Conservation (phyloP, 1,284 basidiomycete genomes). For the Cutaneotrichosporon sp. region DNA sequence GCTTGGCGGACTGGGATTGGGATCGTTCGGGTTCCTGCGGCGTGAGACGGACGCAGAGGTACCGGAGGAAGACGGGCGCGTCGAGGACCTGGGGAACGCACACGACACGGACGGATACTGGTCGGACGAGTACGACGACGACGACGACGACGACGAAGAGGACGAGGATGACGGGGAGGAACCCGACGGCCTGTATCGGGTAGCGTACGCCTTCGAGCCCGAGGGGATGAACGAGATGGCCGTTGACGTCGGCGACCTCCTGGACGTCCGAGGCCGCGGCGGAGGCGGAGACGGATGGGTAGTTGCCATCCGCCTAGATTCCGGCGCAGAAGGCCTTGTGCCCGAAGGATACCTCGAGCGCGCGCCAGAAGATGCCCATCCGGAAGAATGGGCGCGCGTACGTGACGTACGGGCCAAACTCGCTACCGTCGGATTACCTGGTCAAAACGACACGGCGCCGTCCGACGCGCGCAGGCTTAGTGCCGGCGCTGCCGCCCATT, state of each 20-base stretch:
- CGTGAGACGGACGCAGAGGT: constrained; percentile 1
- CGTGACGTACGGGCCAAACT: constrained; percentile 61
- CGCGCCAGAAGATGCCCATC: constrained; percentile 16
- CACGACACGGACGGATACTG: constrained; percentile 14
- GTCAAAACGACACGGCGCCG: too few species aligned
- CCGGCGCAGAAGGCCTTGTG: constrained; percentile 36
- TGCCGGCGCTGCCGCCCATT: too few species aligned
- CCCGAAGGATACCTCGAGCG: constrained; percentile 44
- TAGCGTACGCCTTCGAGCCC: constrained; percentile 39
- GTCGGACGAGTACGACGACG: constrained; percentile 15
- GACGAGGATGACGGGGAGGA: constrained; percentile 21
- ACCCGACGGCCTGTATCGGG: constrained; percentile 40
- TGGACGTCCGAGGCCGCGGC: constrained; percentile 42
- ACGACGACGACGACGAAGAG: constrained; percentile 14
- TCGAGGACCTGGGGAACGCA: constrained; percentile 11
- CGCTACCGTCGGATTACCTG: neutral
- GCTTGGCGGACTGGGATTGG: constrained; percentile 9
- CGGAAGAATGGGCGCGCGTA: constrained; percentile 13
- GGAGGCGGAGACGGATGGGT: constrained; percentile 43
- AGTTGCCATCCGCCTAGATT: constrained; percentile 34
- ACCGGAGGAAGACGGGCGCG: constrained; percentile 14
- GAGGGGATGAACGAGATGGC: constrained; percentile 43
- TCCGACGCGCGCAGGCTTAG: too few species aligned
- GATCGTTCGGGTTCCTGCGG: constrained; percentile 23
- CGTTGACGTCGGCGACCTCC: constrained; percentile 38